phyloP scores from a whole-genome alignment of 139 green algal genomes.

The Coccomyxa sp. region DNA sequence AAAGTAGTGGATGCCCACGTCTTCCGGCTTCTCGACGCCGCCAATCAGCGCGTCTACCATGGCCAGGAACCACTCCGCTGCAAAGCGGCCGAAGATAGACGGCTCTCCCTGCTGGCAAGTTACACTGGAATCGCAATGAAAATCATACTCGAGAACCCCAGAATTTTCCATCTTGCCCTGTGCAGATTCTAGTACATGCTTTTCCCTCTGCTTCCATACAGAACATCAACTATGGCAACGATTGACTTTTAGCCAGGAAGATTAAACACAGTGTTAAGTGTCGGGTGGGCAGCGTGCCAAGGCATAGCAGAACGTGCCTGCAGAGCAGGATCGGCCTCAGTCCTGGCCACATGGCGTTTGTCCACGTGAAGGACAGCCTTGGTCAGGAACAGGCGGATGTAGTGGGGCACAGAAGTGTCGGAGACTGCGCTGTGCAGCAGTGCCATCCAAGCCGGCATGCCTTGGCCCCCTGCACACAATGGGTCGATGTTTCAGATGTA shows the following conservation, averaged over 20 bases:
- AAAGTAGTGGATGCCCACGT: conserved; percentile 12
- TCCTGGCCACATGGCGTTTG: neutral
- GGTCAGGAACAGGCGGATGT: conserved; percentile 14
- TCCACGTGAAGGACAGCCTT: conserved; percentile 22
- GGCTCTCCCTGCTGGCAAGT: neutral
- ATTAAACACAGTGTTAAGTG: too few relatives aligned
- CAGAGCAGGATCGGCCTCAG: too few relatives aligned
- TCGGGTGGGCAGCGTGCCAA: too few relatives aligned
- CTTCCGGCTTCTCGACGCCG: neutral
- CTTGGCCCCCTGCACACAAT: neutral
- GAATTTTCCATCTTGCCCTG: too few relatives aligned
- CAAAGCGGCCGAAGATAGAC: conserved; percentile 19
- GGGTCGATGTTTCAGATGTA: neutral
- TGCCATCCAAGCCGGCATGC: conserved; percentile 20
- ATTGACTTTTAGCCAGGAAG: too few relatives aligned
- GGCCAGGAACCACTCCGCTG: conserved; percentile 13
- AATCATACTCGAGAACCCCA: too few relatives aligned
- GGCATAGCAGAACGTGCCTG: too few relatives aligned
- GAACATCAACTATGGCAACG: too few relatives aligned
- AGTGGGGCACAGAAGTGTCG: neutral
- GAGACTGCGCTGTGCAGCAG: conserved; percentile 1
- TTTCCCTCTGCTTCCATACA: too few relatives aligned
- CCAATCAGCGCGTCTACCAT: conserved; percentile 14
- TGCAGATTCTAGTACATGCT: too few relatives aligned
- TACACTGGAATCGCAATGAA: too few relatives aligned